These are phyloP conservation scores for Forsythia viridissima DNA, from an alignment of 257 asterid species.

Conservation along the genomic window DNA sequence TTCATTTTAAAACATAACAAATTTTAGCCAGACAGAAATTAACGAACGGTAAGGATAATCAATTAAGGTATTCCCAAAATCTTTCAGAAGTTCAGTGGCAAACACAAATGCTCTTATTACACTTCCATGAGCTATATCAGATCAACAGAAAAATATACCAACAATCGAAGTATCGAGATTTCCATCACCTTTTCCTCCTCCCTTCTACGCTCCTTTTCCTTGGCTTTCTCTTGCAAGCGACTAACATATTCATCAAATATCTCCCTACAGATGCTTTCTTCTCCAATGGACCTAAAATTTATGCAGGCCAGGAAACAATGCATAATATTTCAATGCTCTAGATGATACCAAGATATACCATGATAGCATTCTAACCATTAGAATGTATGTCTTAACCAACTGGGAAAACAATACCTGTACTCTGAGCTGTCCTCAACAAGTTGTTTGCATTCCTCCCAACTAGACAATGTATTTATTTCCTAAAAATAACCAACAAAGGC, in stretches of 20 bases:
- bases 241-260: conserved; percentile 74
- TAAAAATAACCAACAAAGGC: conserved; percentile 17
- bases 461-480: conserved; percentile 75
- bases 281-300: conserved; percentile 74
- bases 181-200: conserved; percentile 86
- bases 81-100: not conserved
- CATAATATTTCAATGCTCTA: conserved; percentile 11
- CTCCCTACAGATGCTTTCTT: conserved; percentile 70
- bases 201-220: conserved; percentile 91
- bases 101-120: not conserved
- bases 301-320: conserved; percentile 5
- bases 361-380: conserved; percentile 12
- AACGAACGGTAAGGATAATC: not conserved
- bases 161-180: conserved; percentile 5
- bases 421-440: conserved; percentile 84
- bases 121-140: conserved; percentile 1
- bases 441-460: conserved; percentile 86
- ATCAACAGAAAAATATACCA: conserved; percentile 5
- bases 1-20: not conserved
- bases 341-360: conserved; percentile 19
- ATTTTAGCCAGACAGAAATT: not conserved
- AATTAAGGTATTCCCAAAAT: not conserved
- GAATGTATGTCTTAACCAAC: conserved; percentile 16
- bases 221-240: conserved; percentile 78
- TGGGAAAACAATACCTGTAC: conserved; percentile 60